phyloP scores from a whole-genome alignment of 441 rosid species.

The California macrophylla region DNA sequence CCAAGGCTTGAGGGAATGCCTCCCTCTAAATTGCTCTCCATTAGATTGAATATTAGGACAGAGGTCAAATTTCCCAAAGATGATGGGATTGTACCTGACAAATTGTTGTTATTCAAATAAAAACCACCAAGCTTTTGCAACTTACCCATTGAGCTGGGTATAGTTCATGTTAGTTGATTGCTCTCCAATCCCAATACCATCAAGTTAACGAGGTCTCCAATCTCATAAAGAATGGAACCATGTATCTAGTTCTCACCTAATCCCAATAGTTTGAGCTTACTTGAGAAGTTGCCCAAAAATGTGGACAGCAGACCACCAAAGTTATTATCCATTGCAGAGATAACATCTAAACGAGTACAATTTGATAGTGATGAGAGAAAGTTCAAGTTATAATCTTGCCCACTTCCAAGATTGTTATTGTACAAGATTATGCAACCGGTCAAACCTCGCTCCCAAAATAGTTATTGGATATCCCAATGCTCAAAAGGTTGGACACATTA shows the following conservation, averaged over 20 bases:
- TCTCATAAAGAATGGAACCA: constrained; percentile 8
- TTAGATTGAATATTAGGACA: fast-evolving
- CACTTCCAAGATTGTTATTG: constrained; percentile 15
- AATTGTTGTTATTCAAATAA: neutral
- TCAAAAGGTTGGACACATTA: constrained; percentile 15
- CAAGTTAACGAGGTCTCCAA: constrained; percentile 13
- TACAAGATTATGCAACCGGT: neutral
- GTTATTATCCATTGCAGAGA: neutral
- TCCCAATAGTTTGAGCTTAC: neutral
- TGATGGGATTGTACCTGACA: neutral
- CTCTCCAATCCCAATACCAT: neutral
- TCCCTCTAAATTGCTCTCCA: constrained; percentile 6
- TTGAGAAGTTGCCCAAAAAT: constrained; percentile 20
- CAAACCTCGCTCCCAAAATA: constrained; percentile 8
- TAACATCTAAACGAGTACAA: neutral
- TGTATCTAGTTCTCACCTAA: neutral
- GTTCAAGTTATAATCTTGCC: constrained; percentile 9
- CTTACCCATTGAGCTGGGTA: neutral
- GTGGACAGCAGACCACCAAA: constrained; percentile 20
- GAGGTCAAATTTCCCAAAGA: neutral
- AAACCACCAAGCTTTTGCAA: neutral
- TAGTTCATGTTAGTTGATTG: neutral
- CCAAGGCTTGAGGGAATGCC: constrained; percentile 13
- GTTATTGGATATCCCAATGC: neutral
- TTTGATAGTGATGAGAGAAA: constrained; percentile 23